A percentile compares a stretch with the other conserved stretches of the same genome.
phyloP scores from a whole-genome alignment of 208 protist genomes.

The Acanthamoeba lenticulata region DNA sequence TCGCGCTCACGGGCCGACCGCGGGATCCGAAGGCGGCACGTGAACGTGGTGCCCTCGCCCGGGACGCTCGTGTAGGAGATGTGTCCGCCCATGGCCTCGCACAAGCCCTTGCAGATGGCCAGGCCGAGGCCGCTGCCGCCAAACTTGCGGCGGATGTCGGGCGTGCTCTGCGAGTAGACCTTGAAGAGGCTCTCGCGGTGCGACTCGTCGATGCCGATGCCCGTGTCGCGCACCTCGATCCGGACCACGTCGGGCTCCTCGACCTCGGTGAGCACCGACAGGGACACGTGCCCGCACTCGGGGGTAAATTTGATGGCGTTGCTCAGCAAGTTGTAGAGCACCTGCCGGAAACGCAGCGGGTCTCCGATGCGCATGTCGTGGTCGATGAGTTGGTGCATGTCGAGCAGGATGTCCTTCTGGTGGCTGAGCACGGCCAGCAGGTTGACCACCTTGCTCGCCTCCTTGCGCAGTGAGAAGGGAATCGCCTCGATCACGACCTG shows the following conservation, averaged over 20 bases:
- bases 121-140: not conserved
- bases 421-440: not conserved
- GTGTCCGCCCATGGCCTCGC: conserved; percentile 40
- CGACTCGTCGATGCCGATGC: conserved; percentile 75
- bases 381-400: not conserved
- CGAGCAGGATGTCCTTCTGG: conserved; percentile 5
- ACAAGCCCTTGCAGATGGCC: conserved; percentile 53
- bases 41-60: conserved; percentile 9
- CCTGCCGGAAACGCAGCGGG: not conserved
- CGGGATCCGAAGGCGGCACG: not conserved
- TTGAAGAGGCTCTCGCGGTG: conserved; percentile 66
- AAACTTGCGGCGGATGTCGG: not conserved
- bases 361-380: conserved; percentile 63
- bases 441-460: conserved; percentile 6
- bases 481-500: conserved; percentile 14
- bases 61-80: not conserved
- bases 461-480: not conserved
- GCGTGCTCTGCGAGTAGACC: not conserved
- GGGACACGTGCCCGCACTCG: not conserved
- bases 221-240: conserved; percentile 72
- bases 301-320: conserved; percentile 65
- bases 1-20: not conserved
- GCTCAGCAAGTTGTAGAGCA: no score
- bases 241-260: not conserved
- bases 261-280: not conserved